phyloP scores from a whole-genome alignment of 1,139 yeast species.

The Protomyces inundatus region DNA sequence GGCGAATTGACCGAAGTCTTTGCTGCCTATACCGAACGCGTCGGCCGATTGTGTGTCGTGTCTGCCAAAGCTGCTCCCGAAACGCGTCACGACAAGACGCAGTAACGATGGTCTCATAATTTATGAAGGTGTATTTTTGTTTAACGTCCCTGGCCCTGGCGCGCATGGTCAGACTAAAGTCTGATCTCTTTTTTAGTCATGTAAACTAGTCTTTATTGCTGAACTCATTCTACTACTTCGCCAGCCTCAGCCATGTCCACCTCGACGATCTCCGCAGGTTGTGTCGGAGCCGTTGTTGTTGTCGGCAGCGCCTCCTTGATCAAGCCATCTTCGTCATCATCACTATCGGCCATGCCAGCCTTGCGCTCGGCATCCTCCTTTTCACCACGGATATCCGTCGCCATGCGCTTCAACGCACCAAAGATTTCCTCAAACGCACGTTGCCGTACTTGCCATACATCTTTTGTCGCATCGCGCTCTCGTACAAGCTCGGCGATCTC shows the following conservation, averaged over 20 bases:
- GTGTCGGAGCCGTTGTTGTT: background rate
- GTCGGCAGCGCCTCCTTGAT: background rate
- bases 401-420: background rate
- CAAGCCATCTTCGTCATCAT: background rate
- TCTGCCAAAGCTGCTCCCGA: background rate
- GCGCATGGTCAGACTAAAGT: background rate
- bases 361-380: background rate
- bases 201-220: background rate
- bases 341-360: background rate
- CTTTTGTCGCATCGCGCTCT: background rate
- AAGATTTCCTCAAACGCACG: background rate
- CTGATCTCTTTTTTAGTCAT: background rate
- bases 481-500: background rate
- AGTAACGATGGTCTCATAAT: background rate
- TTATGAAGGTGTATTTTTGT: too few relatives aligned
- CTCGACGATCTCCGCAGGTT: background rate
- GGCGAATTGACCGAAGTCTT: conserved; percentile 15
- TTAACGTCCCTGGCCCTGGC: background rate
- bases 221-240: background rate
- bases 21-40: conserved; percentile 4
- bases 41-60: conserved; percentile 8
- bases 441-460: background rate
- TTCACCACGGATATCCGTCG: background rate
- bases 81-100: background rate
- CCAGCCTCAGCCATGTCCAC: background rate